Evolutionary conservation across 169 alveolate genomes (phyloP).

Genomic region (Amoebophrya sp.): DNA sequence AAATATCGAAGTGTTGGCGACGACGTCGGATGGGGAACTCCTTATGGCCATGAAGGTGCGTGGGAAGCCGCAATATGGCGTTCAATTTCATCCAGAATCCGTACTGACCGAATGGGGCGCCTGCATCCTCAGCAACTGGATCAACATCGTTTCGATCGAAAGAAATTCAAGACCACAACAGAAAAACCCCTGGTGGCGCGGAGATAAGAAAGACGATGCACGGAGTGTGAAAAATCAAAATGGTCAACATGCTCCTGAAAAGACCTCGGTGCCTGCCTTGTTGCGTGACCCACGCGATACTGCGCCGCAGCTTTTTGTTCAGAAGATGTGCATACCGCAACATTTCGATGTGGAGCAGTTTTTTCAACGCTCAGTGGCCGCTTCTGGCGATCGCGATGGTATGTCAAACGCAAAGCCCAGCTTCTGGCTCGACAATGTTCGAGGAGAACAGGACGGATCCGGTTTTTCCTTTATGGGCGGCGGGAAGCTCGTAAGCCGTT

Average conservation of each 20-base stretch:
- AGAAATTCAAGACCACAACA: neutral
- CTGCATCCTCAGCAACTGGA: neutral
- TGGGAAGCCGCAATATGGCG: conserved; percentile 44
- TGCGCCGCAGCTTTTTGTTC: neutral
- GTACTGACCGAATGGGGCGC: conserved; percentile 41
- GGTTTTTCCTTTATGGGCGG: neutral
- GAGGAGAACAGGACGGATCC: no score
- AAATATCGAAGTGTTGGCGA: neutral
- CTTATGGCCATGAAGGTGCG: conserved; percentile 48
- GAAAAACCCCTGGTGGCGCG: neutral
- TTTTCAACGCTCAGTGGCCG: no score
- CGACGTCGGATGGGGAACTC: conserved; percentile 36
- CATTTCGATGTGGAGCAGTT: neutral
- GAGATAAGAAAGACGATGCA: no score
- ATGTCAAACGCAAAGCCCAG: neutral
- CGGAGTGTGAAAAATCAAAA: no score
- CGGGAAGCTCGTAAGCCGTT: no score
- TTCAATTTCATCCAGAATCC: conserved; percentile 51
- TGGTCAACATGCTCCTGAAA: no score
- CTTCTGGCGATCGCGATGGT: neutral
- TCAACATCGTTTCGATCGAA: neutral
- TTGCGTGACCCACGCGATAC: neutral
- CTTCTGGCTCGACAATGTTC: neutral
- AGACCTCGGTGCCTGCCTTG: no score
- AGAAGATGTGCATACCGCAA: neutral